These are phyloP conservation scores for Xylaria sp. DNA, from an alignment of 2,329 filamentous ascomycete genomes.

Conservation along the genomic window DNA sequence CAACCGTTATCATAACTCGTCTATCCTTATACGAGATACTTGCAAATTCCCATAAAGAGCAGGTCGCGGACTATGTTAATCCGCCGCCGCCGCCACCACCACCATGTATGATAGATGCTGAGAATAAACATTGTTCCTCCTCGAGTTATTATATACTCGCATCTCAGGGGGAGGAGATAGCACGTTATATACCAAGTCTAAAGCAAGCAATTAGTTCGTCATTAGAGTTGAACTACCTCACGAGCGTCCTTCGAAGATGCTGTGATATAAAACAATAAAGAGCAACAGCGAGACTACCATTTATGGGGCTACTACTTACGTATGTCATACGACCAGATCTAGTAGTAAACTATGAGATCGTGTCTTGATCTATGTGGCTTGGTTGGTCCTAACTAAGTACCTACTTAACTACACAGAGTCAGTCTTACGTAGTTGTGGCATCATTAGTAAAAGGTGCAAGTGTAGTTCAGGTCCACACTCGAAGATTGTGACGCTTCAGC, in stretches of 20 bases:
- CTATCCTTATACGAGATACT: background rate
- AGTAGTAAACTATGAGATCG: background rate
- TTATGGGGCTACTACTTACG: background rate
- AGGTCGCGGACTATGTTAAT: background rate
- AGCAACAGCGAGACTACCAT: background rate
- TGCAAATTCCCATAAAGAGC: background rate
- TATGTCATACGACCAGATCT: background rate
- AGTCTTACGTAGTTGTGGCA: background rate
- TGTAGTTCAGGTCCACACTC: background rate
- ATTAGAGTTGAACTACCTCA: background rate
- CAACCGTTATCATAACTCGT: background rate
- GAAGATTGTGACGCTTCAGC: background rate
- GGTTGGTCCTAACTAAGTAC: background rate
- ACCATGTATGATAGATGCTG: background rate
- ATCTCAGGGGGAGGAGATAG: background rate
- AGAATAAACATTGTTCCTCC: background rate
- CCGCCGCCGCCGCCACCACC: background rate
- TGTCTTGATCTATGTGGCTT: background rate
- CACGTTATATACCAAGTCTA: background rate
- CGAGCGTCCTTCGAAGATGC: background rate
- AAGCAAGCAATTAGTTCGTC: background rate
- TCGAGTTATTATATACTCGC: background rate
- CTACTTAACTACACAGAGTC: background rate
- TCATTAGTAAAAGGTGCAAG: background rate
- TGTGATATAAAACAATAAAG: background rate